Evolutionary conservation across 1,284 basidiomycete genomes (phyloP), one percentile per base, ranked within the genome.

Genomic region (Irpex lacteus): DNA sequence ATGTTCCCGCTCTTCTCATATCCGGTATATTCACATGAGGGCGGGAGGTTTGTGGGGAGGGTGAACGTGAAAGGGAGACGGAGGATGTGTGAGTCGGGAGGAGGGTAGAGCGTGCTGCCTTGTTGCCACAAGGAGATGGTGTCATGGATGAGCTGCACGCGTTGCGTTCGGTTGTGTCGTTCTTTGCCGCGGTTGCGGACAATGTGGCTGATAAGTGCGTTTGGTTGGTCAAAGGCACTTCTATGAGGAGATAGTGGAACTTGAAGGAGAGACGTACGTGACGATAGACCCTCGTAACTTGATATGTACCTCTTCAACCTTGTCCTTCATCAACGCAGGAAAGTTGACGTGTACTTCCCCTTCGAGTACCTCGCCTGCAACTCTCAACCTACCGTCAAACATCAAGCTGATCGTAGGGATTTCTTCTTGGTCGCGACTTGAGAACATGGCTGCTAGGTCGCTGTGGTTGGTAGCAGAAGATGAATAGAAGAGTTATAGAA

Each of bases 271-370:
- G 4, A 32, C 67, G 47, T 60, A 73, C 72, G 70, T 70, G 15
- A 57, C 26, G 7, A 68, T 49, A n/a, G 54, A 54, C 15, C 71
- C 72, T 9, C 66, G 64, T 18, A 73, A 65, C 49, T 70, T 70
- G 13, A 72, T 61, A 11, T 68, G 66, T 0, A 73, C 66, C 49
- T 69, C 67, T 18, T 69, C 66, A 21, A 71, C 64, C 21, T 70
- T 61, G 18, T 69, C 68, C 19, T 68, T 61, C 15, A 64, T 64
- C 3, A 72, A 53, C 3, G 40, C 50, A 6, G 61, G 65, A 21
- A 72, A 64, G 60, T 73, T 66, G 7, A 73, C 38, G 38, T 66
- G 60, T 2, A 71, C 69, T 7, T 68, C 65, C 13, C 72, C 71
- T 37, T 71, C 63, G 2, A 72, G 55, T 0, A 60, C 32, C 37